Evolutionary conservation across 768 basidiomycete genomes (phyloP).

Genomic region (Neoboletus subvelutipes): DNA sequence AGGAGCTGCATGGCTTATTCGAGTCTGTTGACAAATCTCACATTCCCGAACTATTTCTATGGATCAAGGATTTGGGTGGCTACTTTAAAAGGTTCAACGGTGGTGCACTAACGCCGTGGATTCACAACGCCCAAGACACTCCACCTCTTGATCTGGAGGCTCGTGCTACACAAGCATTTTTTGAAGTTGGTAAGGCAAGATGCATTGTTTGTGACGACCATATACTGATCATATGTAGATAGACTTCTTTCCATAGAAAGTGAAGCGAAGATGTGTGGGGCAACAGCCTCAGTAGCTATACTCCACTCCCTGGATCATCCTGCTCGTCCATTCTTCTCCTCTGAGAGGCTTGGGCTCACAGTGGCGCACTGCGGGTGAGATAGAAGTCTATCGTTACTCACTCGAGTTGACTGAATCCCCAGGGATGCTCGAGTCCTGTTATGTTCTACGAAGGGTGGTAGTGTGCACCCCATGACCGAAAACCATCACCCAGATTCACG

Average conservation of each 20-base stretch:
- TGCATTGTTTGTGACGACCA: conserved; percentile 1
- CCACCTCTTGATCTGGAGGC: conserved; percentile 73
- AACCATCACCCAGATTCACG: conserved; percentile 93
- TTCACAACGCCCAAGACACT: conserved; percentile 30
- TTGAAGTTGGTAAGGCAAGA: conserved; percentile 55
- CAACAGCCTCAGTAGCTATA: conserved; percentile 87
- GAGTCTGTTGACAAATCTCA: conserved; percentile 71
- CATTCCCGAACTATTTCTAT: conserved; percentile 73
- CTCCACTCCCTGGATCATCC: conserved; percentile 89
- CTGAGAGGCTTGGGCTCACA: conserved; percentile 72
- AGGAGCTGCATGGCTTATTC: conserved; percentile 82
- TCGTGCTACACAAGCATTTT: conserved; percentile 82
- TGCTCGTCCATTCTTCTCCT: conserved; percentile 77
- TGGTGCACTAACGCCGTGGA: conserved; percentile 74
- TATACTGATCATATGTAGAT: conserved; percentile 44
- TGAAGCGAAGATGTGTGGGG: conserved; percentile 75
- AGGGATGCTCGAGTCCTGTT: conserved; percentile 91
- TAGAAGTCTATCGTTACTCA: conserved; percentile 17
- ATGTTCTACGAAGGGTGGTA: conserved; percentile 69
- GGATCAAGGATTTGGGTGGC: conserved; percentile 79
- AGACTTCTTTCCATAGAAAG: conserved; percentile 66
- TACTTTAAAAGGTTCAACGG: conserved; percentile 91
- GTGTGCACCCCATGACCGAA: conserved; percentile 86
- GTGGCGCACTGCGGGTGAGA: conserved; percentile 89
- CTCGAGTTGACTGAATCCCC: conserved; percentile 12